Base-by-base conservation (phyloP, 345 rosid species). In the sweet orange (Citrus sinensis) region DNA sequence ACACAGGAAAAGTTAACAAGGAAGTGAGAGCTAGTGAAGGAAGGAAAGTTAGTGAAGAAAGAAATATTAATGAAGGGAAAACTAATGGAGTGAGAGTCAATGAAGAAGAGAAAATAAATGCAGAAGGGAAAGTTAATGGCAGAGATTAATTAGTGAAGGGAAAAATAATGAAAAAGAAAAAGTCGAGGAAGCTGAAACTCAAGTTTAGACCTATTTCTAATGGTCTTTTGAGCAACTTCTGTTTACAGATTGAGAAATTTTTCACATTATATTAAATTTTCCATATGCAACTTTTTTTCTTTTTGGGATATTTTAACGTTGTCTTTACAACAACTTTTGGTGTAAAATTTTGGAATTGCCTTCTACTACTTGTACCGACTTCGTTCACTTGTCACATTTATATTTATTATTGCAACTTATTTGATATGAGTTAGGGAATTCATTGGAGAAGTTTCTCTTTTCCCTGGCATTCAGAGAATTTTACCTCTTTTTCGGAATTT, bases 1-100 rank as follows among this genome's bases (percentile, higher is more conserved):
- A 46, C 14, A 29, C 4, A 27, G 74, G n/a, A 3, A 19, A 71
- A 51, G 65, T 14, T 78, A 76, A 68, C 76, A 73, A 69, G 27
- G 46, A 40, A 69, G 58, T 1, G 55, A 39, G 27, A 46, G 9
- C 19, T 9, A 20, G 27, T 19, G 75, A 70, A 61, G 72, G 54
- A 27, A 46, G 29, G 27, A 51, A 71, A 75, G 83, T 64, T 55
- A 55, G n/a, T 64, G 76, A 78, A 78, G 78, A 77, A 17, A 39
- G 35, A 6, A 60, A 35, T 22, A 2, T 37, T 39, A 39, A 2
- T 69, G 27, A 3, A 70, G 24, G 25, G 30, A 54, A 54, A 54
- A 65, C 10, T 19, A 22, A 4, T 30, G n/a, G 11, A 67, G 76
- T 67, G 39, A 64, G 0, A 24, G 58, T 54, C 58, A 19, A 54